Conservation (phyloP, 2,329 filamentous ascomycete genomes). For the Onygenales sp. region DNA sequence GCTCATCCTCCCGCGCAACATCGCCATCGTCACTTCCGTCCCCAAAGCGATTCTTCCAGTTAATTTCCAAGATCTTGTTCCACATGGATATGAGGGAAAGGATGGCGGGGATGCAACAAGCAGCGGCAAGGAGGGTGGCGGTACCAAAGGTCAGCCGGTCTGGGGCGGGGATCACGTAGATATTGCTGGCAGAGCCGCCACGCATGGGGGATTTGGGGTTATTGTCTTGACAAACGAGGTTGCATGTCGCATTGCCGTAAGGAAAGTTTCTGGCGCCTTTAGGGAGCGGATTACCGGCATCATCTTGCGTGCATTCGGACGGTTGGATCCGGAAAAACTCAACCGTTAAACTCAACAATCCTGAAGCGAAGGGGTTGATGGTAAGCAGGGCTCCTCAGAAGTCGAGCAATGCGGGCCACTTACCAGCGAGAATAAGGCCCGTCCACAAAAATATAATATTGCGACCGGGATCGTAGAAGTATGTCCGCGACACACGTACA, state of each 20-base stretch:
- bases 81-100: conserved; percentile 53
- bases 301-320: conserved; percentile 33
- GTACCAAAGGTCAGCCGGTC: conserved; percentile 47
- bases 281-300: conserved; percentile 29
- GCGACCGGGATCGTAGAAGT: conserved; percentile 54
- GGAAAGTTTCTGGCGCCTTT: conserved; percentile 32
- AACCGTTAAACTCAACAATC: conserved; percentile 51
- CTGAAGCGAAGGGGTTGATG: conserved; percentile 21
- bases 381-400: conserved; percentile 2
- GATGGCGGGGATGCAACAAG: conserved; percentile 56
- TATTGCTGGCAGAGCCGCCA: conserved; percentile 46
- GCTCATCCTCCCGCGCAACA: conserved; percentile 23
- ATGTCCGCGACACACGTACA: conserved; percentile 52
- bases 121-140: conserved; percentile 52
- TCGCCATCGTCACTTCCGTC: conserved; percentile 17
- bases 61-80: conserved; percentile 55
- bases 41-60: conserved; percentile 44
- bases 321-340: conserved; percentile 52
- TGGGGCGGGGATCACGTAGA: conserved; percentile 54
- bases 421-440: conserved; percentile 49
- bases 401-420: conserved; percentile 12
- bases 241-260: conserved; percentile 37
- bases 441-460: conserved; percentile 62
- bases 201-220: conserved; percentile 50
- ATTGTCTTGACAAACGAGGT: conserved; percentile 36